Conservation (phyloP, 2,329 filamentous ascomycete genomes). For the Dactylellina haptotyla region DNA sequence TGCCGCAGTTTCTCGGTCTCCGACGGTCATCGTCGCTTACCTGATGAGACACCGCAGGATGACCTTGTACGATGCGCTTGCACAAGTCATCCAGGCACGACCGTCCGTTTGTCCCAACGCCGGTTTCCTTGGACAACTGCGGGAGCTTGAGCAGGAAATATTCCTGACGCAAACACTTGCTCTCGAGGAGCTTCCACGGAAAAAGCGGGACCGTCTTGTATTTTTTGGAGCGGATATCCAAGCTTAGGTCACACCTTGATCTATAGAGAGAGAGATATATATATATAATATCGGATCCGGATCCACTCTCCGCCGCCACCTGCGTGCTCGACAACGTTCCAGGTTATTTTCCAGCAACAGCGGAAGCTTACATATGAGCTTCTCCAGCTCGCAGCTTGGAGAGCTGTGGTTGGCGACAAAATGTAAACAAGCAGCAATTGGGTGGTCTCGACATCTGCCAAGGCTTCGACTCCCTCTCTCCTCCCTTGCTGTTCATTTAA, state of each 20-base stretch:
- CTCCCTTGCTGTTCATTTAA: not conserved
- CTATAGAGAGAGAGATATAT: no score
- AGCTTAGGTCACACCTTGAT: no score
- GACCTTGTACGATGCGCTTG: constrained; percentile 15
- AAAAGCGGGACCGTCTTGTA: constrained; percentile 12
- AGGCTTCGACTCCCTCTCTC: constrained; percentile 10
- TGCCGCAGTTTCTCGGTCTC: constrained; percentile 30
- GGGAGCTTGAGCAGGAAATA: constrained; percentile 15
- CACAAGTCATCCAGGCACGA: constrained; percentile 11
- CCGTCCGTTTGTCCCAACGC: constrained; percentile 13
- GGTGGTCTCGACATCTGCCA: constrained; percentile 28
- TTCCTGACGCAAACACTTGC: not conserved
- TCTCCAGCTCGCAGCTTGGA: not conserved
- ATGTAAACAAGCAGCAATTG: constrained; percentile 23
- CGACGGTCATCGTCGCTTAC: constrained; percentile 18
- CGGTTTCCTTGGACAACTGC: constrained; percentile 14
- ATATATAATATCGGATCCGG: no score
- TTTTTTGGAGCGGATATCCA: constrained; percentile 7
- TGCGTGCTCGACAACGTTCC: no score
- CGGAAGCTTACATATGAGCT: not conserved
- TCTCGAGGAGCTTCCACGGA: constrained; percentile 21
- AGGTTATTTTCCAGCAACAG: not conserved
- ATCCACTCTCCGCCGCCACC: no score
- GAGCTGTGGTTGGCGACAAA: not conserved
- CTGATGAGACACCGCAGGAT: constrained; percentile 13